Evolutionary conservation across 1,139 yeast species (phyloP), one percentile per base, ranked within the genome.

Genomic region (Kurtzmaniella natalensis): DNA sequence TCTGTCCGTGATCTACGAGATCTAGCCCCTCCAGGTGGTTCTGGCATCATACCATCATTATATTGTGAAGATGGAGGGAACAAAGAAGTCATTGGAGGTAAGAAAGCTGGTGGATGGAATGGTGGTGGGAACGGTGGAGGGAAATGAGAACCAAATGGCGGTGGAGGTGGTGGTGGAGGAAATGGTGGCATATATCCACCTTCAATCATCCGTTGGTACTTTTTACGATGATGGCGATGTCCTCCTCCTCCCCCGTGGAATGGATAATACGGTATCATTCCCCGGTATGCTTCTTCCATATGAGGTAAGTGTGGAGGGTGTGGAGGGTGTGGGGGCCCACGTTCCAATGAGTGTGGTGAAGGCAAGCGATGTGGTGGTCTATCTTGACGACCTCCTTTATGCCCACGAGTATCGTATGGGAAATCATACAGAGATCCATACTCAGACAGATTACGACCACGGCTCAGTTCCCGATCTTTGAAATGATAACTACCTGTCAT

Each of bases 71-170:
- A 42, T 31, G 29, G 18, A 11, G 32, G 18, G 11, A 17, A 18
- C 28, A 13, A 26, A 27, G 31, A 18, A 25, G 36, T 7, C 31
- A 37, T 5, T 44, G 39, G 2, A 32, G 37, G 13, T 30, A 34
- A 18, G 14, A 27, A n/a, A 14, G 35, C 15, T 32, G 35, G n/a
- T 9, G 30, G n/a, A 20, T 11, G 11, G 9, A 13, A 24, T 21
- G 37, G 18, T 19, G 41, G 21, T 16, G 42, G 22, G 30, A 42
- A 29, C 18, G 33, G 42, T 23, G 41, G 43, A 7, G 39, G 40
- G 18, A 38, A 42, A 10, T 40, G 48, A 24, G 23, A 21, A 28
- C 18, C 30, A 25, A 28, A 36, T 10, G 25, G 30, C 11, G 40
- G 46, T 16, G 38, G 41, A 11, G 32, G 36, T n/a, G 34, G 42